Evolutionary conservation across 2,329 filamentous ascomycete species (phyloP), one percentile per base, ranked within the genome.

Genomic region (Drechslerella stenobrocha): DNA sequence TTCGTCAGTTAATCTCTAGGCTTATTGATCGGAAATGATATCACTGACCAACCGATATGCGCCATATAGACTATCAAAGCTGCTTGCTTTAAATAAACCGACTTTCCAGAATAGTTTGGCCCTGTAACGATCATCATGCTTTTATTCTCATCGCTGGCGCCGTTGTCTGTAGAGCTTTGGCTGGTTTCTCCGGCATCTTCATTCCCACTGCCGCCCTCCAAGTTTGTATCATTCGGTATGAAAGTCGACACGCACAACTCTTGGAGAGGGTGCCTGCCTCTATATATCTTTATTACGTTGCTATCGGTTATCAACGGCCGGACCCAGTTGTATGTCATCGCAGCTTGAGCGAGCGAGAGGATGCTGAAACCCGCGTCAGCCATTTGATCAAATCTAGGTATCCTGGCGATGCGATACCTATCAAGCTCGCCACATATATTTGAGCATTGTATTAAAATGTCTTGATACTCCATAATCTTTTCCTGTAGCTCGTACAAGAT

Each of bases 31-130:
- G 18, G 22, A 18, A 32, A n/a, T 24, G 18, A 15, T 13, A 7
- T 35, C 4, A 15, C 70, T 64, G 73, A 79, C 78, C 79, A 80
- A 52, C 93, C 93, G 53, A 96, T 83, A 74, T 98, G 93, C 0
- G 93, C 89, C 76, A 98, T 82, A 74, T 93, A 96, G 11, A 95
- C 86, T 63, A 96, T 93, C 50, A 96, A 79, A 2, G 91, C 93
- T 2, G 65, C 55, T 76, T 98, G 92, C 76, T 95, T 98, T 74
- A 97, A 81, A 76, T 96, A 97, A 0, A 97, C 84, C 72, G 90
- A 97, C 76, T 98, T 98, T 0, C 93, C 93, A 0, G 93, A 97
- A 75, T 93, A 95, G 72, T 98, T 98, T 2, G 93, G 91, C 0
- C 93, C 93, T 0, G 93, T 97, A 73, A 98, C 77, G 3, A 96